Evolutionary conservation across 2,329 filamentous ascomycete species (phyloP), one percentile per base, ranked within the genome.

Genomic region (Claviceps maximensis): DNA sequence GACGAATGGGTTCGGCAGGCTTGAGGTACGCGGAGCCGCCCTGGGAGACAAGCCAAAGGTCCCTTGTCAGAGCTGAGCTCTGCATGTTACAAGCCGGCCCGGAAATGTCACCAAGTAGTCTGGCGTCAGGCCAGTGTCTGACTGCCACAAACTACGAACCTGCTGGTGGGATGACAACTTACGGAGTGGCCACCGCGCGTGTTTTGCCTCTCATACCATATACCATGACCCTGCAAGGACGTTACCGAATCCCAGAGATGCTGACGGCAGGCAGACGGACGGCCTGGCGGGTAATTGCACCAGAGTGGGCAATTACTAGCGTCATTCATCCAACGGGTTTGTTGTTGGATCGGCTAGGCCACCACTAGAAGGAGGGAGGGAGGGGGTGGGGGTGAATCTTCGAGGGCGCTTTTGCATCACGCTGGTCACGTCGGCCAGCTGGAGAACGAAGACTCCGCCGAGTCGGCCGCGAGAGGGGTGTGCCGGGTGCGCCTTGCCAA

Each of bases 11-110:
- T 51, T 49, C 49, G 53, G 47, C 57, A 55, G 56, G 42, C 45
- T 53, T 47, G 52, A 54, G 44, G 41, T 19, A 50, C 42, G 41
- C 23, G 48, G 27, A 54, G 50, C 46, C 42, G 46, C 19, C 33
- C 40, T 51, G 55, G 55, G 54, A 54, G 58, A 60, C 54, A 52
- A 50, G 33, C 55, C 57, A 59, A 56, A 55, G 55, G 50, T 48
- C 45, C 58, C 55, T 55, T 47, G 55, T 42, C 54, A 53, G 57
- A 58, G 57, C 59, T 56, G 57, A 55, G 56, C 57, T 55, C 50
- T 53, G 56, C 52, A 47, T 56, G 51, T 47, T 49, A 52, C 51
- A 54, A 54, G 44, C 33, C 40, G 49, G 33, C 44, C 52, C 29
- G 38, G 38, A 44, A 51, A 51, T 48, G 48, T 44, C 52, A 53